A percentile compares a stretch with the other conserved stretches of the same genome.
Conservation (phyloP, 108 stramenopile genomes). For the Nitzschia palea region DNA sequence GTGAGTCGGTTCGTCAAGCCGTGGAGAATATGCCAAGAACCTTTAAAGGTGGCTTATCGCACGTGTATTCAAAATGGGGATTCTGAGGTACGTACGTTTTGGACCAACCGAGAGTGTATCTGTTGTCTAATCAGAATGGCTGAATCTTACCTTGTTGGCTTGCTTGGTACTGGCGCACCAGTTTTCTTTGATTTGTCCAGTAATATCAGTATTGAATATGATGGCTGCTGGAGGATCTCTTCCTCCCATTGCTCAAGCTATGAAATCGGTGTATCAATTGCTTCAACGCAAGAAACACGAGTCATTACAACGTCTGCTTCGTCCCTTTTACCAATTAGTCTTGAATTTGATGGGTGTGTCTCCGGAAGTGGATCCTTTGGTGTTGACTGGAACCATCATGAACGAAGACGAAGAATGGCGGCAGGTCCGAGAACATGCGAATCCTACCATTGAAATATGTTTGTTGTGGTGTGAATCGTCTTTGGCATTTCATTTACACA, state of each 20-base stretch:
- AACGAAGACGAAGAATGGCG: neutral
- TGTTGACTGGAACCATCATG: constrained; percentile 17
- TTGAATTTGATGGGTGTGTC: constrained; percentile 8
- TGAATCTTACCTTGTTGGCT: too few species aligned
- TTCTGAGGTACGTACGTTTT: neutral
- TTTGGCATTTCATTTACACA: constrained; percentile 6
- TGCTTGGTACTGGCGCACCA: too few species aligned
- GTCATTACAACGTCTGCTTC: neutral
- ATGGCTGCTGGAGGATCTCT: constrained; percentile 3
- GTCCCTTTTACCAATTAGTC: constrained; percentile 8
- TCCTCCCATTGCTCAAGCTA: neutral
- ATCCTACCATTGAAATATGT: neutral
- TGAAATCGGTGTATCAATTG: constrained; percentile 13
- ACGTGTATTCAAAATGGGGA: neutral
- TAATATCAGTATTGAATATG: constrained; percentile 3
- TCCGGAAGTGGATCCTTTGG: neutral
- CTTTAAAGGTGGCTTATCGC: constrained; percentile 8
- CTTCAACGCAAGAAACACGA: neutral
- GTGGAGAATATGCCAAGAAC: constrained; percentile 3
- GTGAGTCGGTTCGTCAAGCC: neutral
- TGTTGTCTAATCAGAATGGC: neutral
- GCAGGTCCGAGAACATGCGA: neutral
- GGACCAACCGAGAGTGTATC: neutral
- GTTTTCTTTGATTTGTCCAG: constrained; percentile 12
- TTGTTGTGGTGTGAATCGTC: neutral